These are phyloP conservation scores for Naematelia encephala DNA, from an alignment of 768 basidiomycete genomes.

Conservation along the genomic window DNA sequence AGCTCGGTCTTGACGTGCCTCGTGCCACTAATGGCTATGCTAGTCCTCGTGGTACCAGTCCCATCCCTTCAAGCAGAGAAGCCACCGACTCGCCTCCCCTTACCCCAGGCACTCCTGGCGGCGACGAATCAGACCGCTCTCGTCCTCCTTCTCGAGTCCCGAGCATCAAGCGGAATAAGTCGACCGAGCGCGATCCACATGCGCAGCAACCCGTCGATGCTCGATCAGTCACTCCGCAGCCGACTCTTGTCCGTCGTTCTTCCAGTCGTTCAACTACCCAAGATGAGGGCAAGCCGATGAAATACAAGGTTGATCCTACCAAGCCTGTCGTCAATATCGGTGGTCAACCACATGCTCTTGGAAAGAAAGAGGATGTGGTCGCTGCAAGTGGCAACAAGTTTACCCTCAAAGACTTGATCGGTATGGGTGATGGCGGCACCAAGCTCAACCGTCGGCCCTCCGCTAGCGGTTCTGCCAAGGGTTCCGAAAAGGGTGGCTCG, in stretches of 20 bases:
- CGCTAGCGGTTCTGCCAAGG: conserved; percentile 53
- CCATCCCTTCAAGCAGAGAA: conserved; percentile 23
- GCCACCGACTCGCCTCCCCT: conserved; percentile 42
- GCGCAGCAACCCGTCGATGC: conserved; percentile 36
- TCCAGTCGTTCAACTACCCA: conserved; percentile 15
- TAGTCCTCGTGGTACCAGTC: conserved; percentile 21
- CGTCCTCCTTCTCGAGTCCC: conserved; percentile 35
- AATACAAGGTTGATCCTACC: conserved; percentile 8
- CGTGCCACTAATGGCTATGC: conserved; percentile 14
- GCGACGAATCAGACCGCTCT: conserved; percentile 32
- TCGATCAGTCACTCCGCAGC: neutral
- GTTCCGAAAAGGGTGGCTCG: conserved; percentile 41
- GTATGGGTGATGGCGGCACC: conserved; percentile 56
- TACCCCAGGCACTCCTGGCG: conserved; percentile 43
- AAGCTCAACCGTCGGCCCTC: conserved; percentile 72
- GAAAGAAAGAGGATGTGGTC: conserved; percentile 37
- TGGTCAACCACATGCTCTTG: conserved; percentile 26
- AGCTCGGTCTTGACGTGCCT: conserved; percentile 30
- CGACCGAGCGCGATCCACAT: conserved; percentile 33
- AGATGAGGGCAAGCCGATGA: conserved; percentile 1
- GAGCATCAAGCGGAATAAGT: conserved; percentile 25
- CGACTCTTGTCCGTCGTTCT: conserved; percentile 17
- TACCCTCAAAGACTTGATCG: conserved; percentile 77
- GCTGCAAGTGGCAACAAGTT: conserved; percentile 63
- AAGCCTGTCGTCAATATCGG: conserved; percentile 23